phyloP scores from a whole-genome alignment of 345 rosid species.

The Acer campestre region DNA sequence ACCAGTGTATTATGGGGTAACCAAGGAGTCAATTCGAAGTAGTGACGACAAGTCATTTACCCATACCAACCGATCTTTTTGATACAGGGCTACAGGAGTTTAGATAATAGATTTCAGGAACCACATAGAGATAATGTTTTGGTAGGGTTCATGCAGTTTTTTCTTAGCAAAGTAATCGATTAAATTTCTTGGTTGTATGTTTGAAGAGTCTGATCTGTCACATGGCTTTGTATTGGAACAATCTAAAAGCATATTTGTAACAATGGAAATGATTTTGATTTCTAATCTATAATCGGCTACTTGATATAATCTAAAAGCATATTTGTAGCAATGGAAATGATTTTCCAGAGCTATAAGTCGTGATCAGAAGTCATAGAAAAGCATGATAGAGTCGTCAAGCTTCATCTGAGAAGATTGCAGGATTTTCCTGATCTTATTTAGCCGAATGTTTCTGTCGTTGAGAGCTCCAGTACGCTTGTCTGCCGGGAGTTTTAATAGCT shows the following conservation, averaged over 20 bases:
- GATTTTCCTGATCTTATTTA: constrained; percentile 42
- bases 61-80: neutral
- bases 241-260: too few species aligned
- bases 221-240: neutral
- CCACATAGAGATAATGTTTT: neutral
- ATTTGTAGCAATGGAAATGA: neutral
- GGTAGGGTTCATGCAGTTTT: neutral
- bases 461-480: constrained; percentile 41
- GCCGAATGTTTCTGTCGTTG: constrained; percentile 34
- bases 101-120: neutral
- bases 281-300: neutral
- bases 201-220: neutral
- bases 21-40: constrained; percentile 21
- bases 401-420: constrained; percentile 56
- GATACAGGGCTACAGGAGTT: neutral
- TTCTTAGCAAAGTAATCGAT: neutral
- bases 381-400: constrained; percentile 77
- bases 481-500: constrained; percentile 47
- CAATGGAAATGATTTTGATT: neutral
- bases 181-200: neutral
- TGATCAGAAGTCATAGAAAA: constrained; percentile 71
- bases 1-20: constrained; percentile 30
- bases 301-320: neutral
- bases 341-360: neutral
- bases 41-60: neutral